Conservation (phyloP, 2,329 filamentous ascomycete genomes). For the Colletotrichum brevisporum region DNA sequence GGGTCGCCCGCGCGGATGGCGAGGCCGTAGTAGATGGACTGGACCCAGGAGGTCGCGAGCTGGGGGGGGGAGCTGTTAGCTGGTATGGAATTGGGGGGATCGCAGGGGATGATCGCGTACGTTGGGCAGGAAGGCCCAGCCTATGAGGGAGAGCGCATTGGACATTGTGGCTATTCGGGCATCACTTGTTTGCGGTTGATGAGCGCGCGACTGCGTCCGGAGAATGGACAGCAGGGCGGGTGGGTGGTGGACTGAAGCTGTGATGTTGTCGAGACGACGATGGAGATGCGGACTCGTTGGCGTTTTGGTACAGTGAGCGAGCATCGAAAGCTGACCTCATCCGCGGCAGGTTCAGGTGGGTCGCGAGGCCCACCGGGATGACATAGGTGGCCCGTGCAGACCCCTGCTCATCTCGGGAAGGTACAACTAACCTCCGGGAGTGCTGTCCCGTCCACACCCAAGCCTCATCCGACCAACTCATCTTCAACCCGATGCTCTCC, state of each 20-base stretch:
- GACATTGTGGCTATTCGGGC: slow-evolving; percentile 51
- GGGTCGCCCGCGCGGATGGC: slow-evolving; percentile 91
- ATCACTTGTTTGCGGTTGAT: background rate
- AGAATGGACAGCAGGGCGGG: background rate
- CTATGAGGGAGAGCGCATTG: slow-evolving; percentile 65
- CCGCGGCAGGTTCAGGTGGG: background rate
- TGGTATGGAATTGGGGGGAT: background rate
- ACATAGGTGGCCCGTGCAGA: no score
- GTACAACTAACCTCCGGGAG: background rate
- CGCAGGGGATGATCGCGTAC: slow-evolving; percentile 52
- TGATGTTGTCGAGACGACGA: background rate
- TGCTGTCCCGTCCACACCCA: no score
- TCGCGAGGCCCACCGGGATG: background rate
- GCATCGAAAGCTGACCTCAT: slow-evolving; percentile 30
- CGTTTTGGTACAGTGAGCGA: slow-evolving; percentile 10
- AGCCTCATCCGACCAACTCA: no score
- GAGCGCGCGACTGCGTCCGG: background rate
- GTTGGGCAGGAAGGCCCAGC: slow-evolving; percentile 70
- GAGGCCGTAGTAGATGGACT: slow-evolving; percentile 87
- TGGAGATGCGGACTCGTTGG: slow-evolving; percentile 1
- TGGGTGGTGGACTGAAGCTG: background rate
- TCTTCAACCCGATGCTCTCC: no score
- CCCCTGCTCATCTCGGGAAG: background rate
- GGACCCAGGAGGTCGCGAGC: slow-evolving; percentile 83
- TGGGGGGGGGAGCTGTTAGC: slow-evolving; percentile 52